A percentile compares a stretch with the other conserved stretches of the same genome.
phyloP scores from a whole-genome alignment of 306 rosid genomes.

The Pueraria montana region DNA sequence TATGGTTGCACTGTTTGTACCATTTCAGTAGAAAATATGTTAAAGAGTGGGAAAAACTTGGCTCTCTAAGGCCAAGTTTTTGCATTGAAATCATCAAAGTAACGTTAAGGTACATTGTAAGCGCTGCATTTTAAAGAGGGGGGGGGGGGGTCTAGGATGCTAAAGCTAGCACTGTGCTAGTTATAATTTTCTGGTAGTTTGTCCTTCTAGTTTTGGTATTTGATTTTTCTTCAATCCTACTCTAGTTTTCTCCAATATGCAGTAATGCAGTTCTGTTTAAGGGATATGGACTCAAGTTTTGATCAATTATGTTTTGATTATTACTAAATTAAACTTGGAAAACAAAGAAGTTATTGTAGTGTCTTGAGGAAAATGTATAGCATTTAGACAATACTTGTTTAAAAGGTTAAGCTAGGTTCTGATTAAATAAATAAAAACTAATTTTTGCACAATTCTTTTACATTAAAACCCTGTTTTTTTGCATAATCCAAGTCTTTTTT shows the following conservation, averaged over 20 bases:
- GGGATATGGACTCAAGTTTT: background rate
- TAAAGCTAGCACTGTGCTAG: conserved; percentile 5
- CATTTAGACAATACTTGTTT: background rate
- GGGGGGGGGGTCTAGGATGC: background rate
- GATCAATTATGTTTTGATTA: background rate
- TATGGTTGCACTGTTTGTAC: conserved; percentile 26
- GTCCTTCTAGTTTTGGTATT: conserved; percentile 29
- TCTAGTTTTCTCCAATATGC: background rate
- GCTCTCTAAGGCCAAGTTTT: background rate
- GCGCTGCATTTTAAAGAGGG: background rate
- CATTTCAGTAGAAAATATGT: conserved; percentile 1
- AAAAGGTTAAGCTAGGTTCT: conserved; percentile 16
- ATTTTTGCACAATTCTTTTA: background rate
- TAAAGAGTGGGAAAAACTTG: background rate
- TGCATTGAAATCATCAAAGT: conserved; percentile 18
- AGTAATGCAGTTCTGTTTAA: conserved; percentile 32
- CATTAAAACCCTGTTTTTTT: background rate
- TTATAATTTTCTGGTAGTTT: background rate
- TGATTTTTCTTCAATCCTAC: background rate
- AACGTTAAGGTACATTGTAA: background rate
- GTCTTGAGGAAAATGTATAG: conserved; percentile 1
- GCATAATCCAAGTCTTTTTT: conserved; percentile 14
- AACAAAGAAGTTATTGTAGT: conserved; percentile 4
- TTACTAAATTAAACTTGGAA: conserved; percentile 21
- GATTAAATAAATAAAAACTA: background rate